Base-by-base conservation (phyloP, 768 basidiomycete genomes). In the Termitomyces sp. region DNA sequence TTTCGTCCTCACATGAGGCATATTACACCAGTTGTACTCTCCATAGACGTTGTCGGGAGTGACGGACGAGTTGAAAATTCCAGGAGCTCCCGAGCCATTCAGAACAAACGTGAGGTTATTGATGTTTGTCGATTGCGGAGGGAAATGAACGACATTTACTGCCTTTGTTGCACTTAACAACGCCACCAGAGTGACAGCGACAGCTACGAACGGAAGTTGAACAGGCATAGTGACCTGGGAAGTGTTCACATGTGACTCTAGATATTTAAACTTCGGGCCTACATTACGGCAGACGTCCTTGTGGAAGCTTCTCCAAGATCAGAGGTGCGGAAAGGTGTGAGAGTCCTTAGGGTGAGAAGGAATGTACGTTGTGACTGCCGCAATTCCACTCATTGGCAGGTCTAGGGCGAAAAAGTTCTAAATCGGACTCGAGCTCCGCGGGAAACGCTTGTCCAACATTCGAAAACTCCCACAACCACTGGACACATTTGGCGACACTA, bases 11-110 rank as follows among this genome's bases (percentile, higher is more conserved):
- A 77, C 77, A 67, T 80, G 79, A 2, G 79, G 78, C 79, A 81
- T 80, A 57, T 79, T 80, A 49, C 79, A 80, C 78, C 77, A 79
- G 56, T 79, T 79, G 54, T 78, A 80, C 19, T 63, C 65, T 0
- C 77, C 78, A 68, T 80, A 80, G 9, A 58, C 58, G 2, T 66
- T 52, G 37, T 73, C 61, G 1, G 77, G 73, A 8, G 72, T 73
- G 7, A 53, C 60, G 0, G 77, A 79, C 0, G 73, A 76, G 55
- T 66, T 70, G 62, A 70, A 78, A 2, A 79, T 77, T 5, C 78
- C 78, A 21, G 77, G 75, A n/a, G 75, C 68, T 10, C 74, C 77
- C 10, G 69, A 66, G 8, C 76, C 77, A 57, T 67, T 67, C 22
- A 79, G 52, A 2, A 61, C 75, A 57, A 72, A 75, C 0, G 76